A percentile compares a stretch with the other conserved stretches of the same genome.
These are phyloP conservation scores for Ceratobasidium theobromae DNA, from an alignment of 1,284 basidiomycete genomes.

Conservation along the genomic window DNA sequence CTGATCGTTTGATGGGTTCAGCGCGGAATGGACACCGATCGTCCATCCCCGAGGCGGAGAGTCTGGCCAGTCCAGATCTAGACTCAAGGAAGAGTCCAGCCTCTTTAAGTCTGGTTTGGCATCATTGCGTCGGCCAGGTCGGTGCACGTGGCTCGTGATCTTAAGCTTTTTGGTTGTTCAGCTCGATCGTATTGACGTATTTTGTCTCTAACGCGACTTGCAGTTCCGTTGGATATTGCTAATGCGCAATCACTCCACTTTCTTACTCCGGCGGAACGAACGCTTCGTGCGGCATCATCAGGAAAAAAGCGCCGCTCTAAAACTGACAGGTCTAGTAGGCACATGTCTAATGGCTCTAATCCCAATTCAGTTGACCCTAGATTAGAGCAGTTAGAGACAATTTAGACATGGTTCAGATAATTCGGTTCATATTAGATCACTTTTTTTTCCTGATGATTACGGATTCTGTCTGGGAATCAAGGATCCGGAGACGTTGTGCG, in stretches of 20 bases:
- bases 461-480: conserved; percentile 92
- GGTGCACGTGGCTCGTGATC: not conserved
- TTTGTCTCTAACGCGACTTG: conserved; percentile 31
- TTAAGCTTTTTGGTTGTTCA: too few relatives aligned
- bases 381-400: too few relatives aligned
- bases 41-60: conserved; percentile 18
- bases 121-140: conserved; percentile 18
- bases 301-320: too few relatives aligned
- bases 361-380: too few relatives aligned
- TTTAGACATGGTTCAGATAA: too few relatives aligned
- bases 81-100: not conserved
- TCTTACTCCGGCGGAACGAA: conserved; percentile 81
- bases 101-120: not conserved
- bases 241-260: conserved; percentile 86
- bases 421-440: too few relatives aligned
- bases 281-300: conserved; percentile 86
- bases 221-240: conserved; percentile 74
- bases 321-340: too few relatives aligned
- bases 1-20: conserved; percentile 3
- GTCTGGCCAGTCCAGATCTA: conserved; percentile 1
- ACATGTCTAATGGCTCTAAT: too few relatives aligned
- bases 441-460: too few relatives aligned
- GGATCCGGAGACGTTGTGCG: conserved; percentile 85
- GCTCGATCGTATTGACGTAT: not conserved
- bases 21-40: conserved; percentile 10